Evolutionary conservation across 306 rosid species (phyloP).

Genomic region (Neltuma alba): DNA sequence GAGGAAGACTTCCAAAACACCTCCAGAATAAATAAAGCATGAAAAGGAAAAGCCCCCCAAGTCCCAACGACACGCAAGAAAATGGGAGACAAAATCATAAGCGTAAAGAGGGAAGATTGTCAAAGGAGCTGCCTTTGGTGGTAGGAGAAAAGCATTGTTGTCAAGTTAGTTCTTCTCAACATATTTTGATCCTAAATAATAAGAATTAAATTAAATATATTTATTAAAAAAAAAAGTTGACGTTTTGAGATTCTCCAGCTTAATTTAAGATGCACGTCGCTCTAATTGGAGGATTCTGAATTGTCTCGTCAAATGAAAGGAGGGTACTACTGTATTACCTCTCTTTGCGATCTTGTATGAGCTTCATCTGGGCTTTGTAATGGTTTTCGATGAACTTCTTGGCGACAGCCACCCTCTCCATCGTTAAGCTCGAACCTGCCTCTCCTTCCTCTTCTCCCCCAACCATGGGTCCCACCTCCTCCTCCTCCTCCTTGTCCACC

Average conservation of each 20-base stretch:
- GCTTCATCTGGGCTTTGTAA: conserved; percentile 80
- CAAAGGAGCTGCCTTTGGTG: not conserved
- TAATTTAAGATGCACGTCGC: too few relatives aligned
- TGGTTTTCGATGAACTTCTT: conserved; percentile 88
- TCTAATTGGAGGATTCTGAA: too few relatives aligned
- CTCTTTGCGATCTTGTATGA: conserved; percentile 77
- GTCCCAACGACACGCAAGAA: conserved; percentile 23
- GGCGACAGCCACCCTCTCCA: conserved; percentile 91
- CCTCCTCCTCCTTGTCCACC: conserved; percentile 24
- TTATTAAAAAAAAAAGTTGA: not conserved
- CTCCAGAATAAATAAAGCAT: not conserved
- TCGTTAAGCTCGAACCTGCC: conserved; percentile 74
- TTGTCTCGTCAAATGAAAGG: too few relatives aligned
- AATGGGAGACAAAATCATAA: conserved; percentile 13
- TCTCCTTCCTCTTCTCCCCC: conserved; percentile 43
- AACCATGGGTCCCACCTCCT: conserved; percentile 37
- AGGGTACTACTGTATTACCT: conserved; percentile 46
- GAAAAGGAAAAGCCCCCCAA: conserved; percentile 1
- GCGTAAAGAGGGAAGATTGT: not conserved
- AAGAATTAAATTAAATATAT: not conserved
- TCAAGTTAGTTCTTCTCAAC: not conserved
- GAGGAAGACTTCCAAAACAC: not conserved
- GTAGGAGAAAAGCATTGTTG: not conserved
- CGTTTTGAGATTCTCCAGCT: not conserved
- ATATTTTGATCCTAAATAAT: not conserved